Base-by-base conservation (phyloP, 345 rosid species). In the Kernera saxatilis region DNA sequence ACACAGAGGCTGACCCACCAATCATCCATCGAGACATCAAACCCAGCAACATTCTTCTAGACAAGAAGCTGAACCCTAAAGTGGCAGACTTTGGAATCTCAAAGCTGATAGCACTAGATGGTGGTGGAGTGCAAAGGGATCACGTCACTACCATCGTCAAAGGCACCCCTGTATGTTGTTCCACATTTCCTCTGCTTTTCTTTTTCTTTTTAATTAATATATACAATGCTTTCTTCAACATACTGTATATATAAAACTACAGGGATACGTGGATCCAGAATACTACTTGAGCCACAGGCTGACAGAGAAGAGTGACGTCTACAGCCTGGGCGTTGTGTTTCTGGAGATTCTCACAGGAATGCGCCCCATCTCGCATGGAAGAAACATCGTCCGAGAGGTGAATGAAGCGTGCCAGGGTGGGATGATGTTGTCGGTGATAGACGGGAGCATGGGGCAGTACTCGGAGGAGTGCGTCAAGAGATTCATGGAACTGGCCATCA, bases 51-150 rank as follows among this genome's bases (percentile, higher is more conserved):
- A 82, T 84, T 58, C 69, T 82, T 32, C 49, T 84, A 55, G 88
- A 84, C 61, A 68, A 32, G 43, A 79, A 66, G 50, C 51, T 82
- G 26, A 82, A 70, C 59, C 77, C 86, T 60, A 84, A 84, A 79
- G 88, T 84, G 64, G 79, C 84, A 39, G 86, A 81, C 70, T 84
- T 84, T 35, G 86, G 88, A 54, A 81, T 84, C 63, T 84, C 86
- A n/a, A 81, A 74, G 73, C 84, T 82, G 30, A 83, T 80, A 33
- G 79, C 79, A 29, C 54, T 48, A 30, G 75, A 64, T 32, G 82
- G 61, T 53, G 73, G 17, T 18, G 73, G 52, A 55, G 84, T 80
- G 46, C 76, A 19, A 69, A 68, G 62, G 23, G 78, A 58, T 69
- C 82, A 79, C n/a, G 72, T 80, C 19, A 82, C 86, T 44, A 84